Percentiles rank a stretch among this genome's conserved stretches.
Evolutionary conservation across 345 rosid species (phyloP).

Genomic region (Citrus cavaleriei): DNA sequence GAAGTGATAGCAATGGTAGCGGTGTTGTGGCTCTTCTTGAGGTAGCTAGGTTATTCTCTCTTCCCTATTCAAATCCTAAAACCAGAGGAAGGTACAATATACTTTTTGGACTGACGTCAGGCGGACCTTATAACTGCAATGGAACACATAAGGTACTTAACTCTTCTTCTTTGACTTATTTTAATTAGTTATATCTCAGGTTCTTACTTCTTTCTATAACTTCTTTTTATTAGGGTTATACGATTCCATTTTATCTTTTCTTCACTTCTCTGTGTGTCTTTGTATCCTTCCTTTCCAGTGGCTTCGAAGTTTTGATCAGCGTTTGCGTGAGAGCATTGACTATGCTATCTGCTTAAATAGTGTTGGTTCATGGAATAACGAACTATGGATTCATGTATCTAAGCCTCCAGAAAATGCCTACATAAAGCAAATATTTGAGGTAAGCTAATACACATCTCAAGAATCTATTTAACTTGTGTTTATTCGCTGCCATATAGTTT

Average conservation of each 20-base stretch:
- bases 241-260: conserved; percentile 3
- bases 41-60: conserved; percentile 87
- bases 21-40: conserved; percentile 97
- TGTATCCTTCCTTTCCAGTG: conserved; percentile 52
- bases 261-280: neutral
- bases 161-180: conserved; percentile 9
- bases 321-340: conserved; percentile 91
- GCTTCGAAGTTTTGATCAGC: conserved; percentile 96
- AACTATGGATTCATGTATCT: conserved; percentile 75
- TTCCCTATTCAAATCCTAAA: conserved; percentile 88
- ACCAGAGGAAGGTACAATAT: conserved; percentile 92
- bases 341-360: conserved; percentile 97
- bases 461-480: conserved; percentile 6
- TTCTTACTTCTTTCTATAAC: neutral
- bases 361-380: conserved; percentile 76
- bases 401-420: conserved; percentile 95
- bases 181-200: neutral
- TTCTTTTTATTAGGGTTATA: neutral
- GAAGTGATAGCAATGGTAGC: conserved; percentile 97
- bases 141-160: conserved; percentile 87
- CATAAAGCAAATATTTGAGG: conserved; percentile 86
- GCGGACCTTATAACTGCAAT: conserved; percentile 94
- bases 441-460: conserved; percentile 25
- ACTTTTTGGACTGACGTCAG: conserved; percentile 92
- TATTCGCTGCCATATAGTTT: conserved; percentile 10